These are phyloP conservation scores for Eremothecium sinecaudum DNA, from an alignment of 1,139 yeast genomes.

Conservation along the genomic window DNA sequence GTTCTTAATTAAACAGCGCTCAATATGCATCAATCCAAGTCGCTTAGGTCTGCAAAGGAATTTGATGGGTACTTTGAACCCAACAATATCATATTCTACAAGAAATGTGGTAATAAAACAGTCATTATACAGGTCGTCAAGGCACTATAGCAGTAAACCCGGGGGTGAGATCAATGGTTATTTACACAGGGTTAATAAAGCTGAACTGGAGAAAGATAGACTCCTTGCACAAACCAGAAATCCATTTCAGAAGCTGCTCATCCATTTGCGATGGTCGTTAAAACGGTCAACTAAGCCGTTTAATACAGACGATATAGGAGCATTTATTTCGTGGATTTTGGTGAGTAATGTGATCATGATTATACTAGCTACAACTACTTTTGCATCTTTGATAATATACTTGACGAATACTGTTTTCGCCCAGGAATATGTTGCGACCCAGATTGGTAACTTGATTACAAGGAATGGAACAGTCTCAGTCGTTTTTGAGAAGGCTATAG, in stretches of 20 bases:
- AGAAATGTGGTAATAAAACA: too few relatives aligned
- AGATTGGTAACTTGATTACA: constrained; percentile 74
- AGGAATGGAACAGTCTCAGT: constrained; percentile 79
- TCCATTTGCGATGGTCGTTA: constrained; percentile 62
- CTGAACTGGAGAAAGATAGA: constrained; percentile 13
- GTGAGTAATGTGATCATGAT: constrained; percentile 77
- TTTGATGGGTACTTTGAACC: too few relatives aligned
- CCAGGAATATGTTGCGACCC: constrained; percentile 77
- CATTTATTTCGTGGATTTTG: constrained; percentile 82
- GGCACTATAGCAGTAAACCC: too few relatives aligned
- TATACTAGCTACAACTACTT: constrained; percentile 81
- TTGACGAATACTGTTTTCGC: constrained; percentile 81
- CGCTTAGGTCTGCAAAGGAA: too few relatives aligned
- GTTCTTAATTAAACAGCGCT: too few relatives aligned
- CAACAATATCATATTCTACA: too few relatives aligned
- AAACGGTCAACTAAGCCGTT: constrained; percentile 60
- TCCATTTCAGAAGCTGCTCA: constrained; percentile 31
- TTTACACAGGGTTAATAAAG: too few relatives aligned
- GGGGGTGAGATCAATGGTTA: too few relatives aligned
- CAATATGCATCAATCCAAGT: too few relatives aligned
- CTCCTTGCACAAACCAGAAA: constrained; percentile 23
- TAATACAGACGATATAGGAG: constrained; percentile 81
- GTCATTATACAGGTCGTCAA: too few relatives aligned
- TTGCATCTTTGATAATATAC: constrained; percentile 67
- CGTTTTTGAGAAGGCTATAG: constrained; percentile 86